Conservation (phyloP, 192 early-diverging fungal genomes). For the Umbelopsis sp. region DNA sequence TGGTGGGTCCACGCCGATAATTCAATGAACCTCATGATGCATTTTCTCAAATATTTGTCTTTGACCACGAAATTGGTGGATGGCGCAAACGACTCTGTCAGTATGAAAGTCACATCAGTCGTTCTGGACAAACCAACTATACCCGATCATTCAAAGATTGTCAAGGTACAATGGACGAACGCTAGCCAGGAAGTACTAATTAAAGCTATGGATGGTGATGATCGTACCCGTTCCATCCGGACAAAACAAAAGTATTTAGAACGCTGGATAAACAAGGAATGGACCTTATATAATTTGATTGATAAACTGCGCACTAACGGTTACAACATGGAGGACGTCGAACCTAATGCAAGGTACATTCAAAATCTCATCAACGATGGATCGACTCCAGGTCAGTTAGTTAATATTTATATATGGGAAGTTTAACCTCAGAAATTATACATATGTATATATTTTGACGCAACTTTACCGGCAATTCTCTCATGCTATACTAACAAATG, state of each 20-base stretch:
- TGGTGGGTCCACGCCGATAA: conserved; percentile 15
- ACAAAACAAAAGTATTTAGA: conserved; percentile 14
- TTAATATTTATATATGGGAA: background rate
- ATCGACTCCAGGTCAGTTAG: background rate
- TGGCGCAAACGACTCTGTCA: background rate
- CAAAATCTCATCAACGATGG: background rate
- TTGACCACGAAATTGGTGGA: background rate
- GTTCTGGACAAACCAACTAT: background rate
- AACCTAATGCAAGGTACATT: background rate
- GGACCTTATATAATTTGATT: background rate
- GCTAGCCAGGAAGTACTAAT: background rate
- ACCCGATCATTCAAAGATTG: background rate
- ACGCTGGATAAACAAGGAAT: conserved; percentile 7
- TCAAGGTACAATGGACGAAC: conserved; percentile 7
- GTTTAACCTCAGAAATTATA: background rate
- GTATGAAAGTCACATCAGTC: background rate
- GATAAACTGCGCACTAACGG: background rate
- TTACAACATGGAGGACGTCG: background rate
- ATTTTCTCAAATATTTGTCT: conserved; percentile 16
- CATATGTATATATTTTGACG: background rate
- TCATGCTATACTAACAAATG: background rate
- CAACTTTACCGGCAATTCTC: background rate
- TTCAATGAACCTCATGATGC: conserved; percentile 9
- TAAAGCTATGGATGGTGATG: background rate
- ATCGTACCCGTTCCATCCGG: background rate